These are phyloP conservation scores for Letharia lupina DNA, from an alignment of 495 filamentous ascomycete species.

Conservation along the genomic window DNA sequence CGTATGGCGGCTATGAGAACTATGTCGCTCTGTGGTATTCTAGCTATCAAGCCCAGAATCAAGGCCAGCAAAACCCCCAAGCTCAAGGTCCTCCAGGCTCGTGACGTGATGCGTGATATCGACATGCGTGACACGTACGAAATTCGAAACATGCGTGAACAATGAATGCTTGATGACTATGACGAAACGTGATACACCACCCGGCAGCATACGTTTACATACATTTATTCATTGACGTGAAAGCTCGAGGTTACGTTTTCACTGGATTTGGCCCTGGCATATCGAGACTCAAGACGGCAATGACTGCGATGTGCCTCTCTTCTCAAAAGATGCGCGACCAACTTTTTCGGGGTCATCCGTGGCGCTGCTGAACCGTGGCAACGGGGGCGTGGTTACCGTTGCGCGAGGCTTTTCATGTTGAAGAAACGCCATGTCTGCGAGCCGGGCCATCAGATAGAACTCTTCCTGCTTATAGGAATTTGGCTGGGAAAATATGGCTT, in stretches of 20 bases:
- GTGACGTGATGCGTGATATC: constrained; percentile 13
- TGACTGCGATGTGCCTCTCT: neutral
- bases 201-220: neutral
- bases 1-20: constrained; percentile 56
- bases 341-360: neutral
- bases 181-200: neutral
- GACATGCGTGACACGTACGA: neutral
- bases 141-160: neutral
- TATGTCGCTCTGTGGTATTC: constrained; percentile 60
- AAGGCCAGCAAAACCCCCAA: constrained; percentile 30
- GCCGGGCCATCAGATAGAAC: no score
- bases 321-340: neutral
- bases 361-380: neutral
- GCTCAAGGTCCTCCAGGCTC: constrained; percentile 16
- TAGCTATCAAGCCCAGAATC: constrained; percentile 33
- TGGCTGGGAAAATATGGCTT: no score
- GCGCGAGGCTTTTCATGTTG: no score
- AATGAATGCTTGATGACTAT: constrained; percentile 11
- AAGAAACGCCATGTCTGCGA: no score
- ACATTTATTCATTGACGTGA: neutral
- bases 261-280: neutral
- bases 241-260: neutral
- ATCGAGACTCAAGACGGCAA: no score
- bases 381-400: neutral
- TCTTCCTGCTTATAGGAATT: no score